Conservation (phyloP, 495 filamentous ascomycete species). For the Pyronema domesticum region DNA sequence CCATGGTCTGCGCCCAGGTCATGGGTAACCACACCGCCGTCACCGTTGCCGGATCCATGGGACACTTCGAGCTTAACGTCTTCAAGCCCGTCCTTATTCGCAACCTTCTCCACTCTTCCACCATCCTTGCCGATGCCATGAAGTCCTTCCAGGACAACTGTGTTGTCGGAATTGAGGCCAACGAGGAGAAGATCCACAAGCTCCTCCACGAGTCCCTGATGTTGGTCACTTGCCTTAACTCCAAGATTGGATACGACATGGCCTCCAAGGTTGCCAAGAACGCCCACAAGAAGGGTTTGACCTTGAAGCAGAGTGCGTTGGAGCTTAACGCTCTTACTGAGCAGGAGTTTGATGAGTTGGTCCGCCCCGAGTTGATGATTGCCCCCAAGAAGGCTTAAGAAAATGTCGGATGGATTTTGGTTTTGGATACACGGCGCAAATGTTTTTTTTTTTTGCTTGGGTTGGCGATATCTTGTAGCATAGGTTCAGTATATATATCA, state of each 20-base stretch:
- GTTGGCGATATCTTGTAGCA: no score
- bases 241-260: slow-evolving; percentile 97
- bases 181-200: slow-evolving; percentile 72
- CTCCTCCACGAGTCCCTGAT: slow-evolving; percentile 93
- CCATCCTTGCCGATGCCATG: slow-evolving; percentile 84
- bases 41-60: slow-evolving; percentile 87
- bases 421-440: no score
- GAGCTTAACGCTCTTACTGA: slow-evolving; percentile 78
- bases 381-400: slow-evolving; percentile 37
- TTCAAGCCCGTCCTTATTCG: slow-evolving; percentile 95
- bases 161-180: slow-evolving; percentile 72
- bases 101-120: slow-evolving; percentile 79
- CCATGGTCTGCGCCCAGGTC: slow-evolving; percentile 93
- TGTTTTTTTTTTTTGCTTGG: no score
- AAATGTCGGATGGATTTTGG: not conserved
- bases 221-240: slow-evolving; percentile 96
- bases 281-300: slow-evolving; percentile 93
- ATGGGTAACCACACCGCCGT: slow-evolving; percentile 91
- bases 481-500: no score
- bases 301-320: slow-evolving; percentile 82
- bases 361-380: slow-evolving; percentile 94
- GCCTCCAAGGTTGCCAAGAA: slow-evolving; percentile 98
- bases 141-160: slow-evolving; percentile 83
- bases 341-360: slow-evolving; percentile 79
- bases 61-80: slow-evolving; percentile 97